Evolutionary conservation across 345 rosid genomes (phyloP).

Genomic region (Rhodomyrtus tomentosa): DNA sequence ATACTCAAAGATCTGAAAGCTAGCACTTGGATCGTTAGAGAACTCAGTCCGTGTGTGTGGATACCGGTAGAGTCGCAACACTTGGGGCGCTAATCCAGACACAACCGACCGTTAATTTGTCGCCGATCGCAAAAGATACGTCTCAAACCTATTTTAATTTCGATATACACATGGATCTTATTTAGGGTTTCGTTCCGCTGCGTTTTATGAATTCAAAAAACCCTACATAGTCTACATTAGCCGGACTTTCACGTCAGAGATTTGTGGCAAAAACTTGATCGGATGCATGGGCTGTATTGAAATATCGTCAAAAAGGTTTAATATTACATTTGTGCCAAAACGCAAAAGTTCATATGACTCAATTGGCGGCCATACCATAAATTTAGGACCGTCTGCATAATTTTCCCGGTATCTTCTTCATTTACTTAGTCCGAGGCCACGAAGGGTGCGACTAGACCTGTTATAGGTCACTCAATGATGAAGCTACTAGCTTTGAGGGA

Average conservation of each 20-base stretch:
- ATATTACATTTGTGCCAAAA: neutral
- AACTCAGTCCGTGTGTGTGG: too few relatives aligned
- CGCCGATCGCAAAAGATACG: too few relatives aligned
- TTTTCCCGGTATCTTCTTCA: neutral
- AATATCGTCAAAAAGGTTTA: neutral
- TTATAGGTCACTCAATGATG: neutral
- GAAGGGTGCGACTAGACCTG: neutral
- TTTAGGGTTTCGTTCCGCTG: too few relatives aligned
- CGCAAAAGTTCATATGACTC: neutral
- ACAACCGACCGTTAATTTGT: too few relatives aligned
- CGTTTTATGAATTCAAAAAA: too few relatives aligned
- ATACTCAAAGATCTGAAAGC: too few relatives aligned
- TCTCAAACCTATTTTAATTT: too few relatives aligned
- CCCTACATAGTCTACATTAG: rapidly evolving
- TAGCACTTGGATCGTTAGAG: too few relatives aligned
- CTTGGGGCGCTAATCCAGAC: too few relatives aligned
- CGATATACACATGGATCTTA: too few relatives aligned
- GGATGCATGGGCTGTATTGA: rapidly evolving
- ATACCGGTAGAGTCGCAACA: too few relatives aligned
- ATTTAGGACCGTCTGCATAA: neutral
- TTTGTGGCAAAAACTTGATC: neutral
- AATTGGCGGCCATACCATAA: rapidly evolving
- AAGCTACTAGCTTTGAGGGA: neutral
- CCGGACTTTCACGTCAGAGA: too few relatives aligned
- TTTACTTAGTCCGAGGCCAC: neutral